Conservation (phyloP, 129 eudicot species). For the Gnaphalium uliginosum region DNA sequence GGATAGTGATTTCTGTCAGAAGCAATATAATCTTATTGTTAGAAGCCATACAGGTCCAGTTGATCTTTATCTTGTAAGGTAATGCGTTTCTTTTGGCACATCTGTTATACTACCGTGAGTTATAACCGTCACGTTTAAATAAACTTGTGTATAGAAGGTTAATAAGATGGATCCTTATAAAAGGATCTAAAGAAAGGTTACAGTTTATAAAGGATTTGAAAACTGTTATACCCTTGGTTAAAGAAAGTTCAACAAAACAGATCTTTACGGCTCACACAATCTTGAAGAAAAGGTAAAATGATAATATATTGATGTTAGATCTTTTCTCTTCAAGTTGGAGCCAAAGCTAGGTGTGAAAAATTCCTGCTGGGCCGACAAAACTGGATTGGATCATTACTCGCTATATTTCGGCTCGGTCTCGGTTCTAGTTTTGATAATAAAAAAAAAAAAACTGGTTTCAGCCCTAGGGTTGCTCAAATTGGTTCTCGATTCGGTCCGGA, state of each 20-base stretch:
- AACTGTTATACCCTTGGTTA: neutral
- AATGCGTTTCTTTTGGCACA: conserved; percentile 20
- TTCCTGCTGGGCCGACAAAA: neutral
- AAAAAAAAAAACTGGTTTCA: neutral
- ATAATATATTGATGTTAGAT: neutral
- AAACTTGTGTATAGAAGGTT: neutral
- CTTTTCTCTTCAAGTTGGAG: neutral
- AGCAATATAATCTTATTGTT: conserved; percentile 52
- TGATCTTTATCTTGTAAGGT: conserved; percentile 64
- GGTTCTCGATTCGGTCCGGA: neutral
- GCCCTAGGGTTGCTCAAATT: neutral
- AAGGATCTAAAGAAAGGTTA: neutral
- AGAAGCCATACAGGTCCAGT: conserved; percentile 80
- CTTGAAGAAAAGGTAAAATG: too few relatives aligned
- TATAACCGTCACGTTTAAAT: neutral
- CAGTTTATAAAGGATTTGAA: neutral
- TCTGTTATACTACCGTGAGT: neutral
- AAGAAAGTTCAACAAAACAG: conserved; percentile 3
- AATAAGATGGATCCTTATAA: neutral
- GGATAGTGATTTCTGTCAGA: conserved; percentile 47
- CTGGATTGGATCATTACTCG: neutral
- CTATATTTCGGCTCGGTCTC: neutral
- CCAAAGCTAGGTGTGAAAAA: neutral
- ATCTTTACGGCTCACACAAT: neutral
- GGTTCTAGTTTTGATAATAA: neutral